Evolutionary conservation across 2,329 filamentous ascomycete genomes (phyloP).

Genomic region (Pseudopithomyces chartarum): DNA sequence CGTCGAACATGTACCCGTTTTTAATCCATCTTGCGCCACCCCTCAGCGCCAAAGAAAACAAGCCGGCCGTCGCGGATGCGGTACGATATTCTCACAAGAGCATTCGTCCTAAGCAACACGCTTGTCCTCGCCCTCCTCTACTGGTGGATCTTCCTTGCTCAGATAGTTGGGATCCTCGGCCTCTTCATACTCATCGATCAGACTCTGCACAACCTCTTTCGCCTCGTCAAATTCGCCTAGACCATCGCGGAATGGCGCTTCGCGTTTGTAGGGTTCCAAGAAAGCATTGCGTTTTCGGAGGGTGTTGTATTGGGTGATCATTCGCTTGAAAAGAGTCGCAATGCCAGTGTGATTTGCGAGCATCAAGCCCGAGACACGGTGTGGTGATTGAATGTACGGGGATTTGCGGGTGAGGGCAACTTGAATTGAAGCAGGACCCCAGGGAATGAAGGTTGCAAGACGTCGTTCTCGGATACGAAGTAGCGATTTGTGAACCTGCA

Average conservation of each 20-base stretch:
- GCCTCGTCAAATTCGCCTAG: constrained; percentile 95
- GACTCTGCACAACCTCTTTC: constrained; percentile 84
- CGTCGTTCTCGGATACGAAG: constrained; percentile 93
- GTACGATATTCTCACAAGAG: background rate
- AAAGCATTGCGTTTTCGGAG: constrained; percentile 97
- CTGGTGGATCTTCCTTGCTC: constrained; percentile 65
- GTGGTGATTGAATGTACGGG: constrained; percentile 91
- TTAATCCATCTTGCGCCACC: background rate
- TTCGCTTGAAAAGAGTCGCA: constrained; percentile 93
- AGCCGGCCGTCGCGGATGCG: background rate
- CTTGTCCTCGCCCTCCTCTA: constrained; percentile 39
- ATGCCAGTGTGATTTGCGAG: constrained; percentile 98
- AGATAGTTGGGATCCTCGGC: constrained; percentile 91
- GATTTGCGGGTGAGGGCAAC: constrained; percentile 96
- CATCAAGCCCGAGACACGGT: constrained; percentile 96
- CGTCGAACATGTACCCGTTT: background rate
- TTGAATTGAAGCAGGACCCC: constrained; percentile 97
- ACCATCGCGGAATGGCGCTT: constrained; percentile 88
- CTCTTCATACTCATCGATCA: constrained; percentile 94
- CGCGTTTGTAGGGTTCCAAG: constrained; percentile 94
- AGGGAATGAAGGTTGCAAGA: constrained; percentile 95
- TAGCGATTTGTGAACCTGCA: constrained; percentile 87
- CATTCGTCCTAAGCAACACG: constrained; percentile 20
- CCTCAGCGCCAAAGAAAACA: background rate
- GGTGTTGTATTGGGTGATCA: constrained; percentile 88